Percentiles rank a stretch among this genome's conserved stretches.
These are phyloP conservation scores for Citrus unshiu DNA, from an alignment of 345 rosid genomes.

Conservation along the genomic window DNA sequence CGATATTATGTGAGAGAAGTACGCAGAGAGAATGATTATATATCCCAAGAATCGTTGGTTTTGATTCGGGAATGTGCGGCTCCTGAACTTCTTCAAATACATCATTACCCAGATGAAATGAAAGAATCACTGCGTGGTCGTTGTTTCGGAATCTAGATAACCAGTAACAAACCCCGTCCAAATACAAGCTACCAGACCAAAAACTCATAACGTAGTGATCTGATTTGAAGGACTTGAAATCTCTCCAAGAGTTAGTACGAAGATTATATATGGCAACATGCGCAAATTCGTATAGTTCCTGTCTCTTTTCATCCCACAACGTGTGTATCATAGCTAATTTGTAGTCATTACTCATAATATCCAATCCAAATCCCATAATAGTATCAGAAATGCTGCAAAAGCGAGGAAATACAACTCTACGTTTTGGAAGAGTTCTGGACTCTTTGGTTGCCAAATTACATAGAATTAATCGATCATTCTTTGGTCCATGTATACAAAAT, in stretches of 20 bases:
- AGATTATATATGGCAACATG: too few species aligned
- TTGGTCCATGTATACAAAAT: too few species aligned
- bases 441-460: background rate
- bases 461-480: background rate
- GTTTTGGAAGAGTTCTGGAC: background rate
- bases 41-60: background rate
- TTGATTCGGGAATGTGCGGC: background rate
- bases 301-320: too few species aligned
- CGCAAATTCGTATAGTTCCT: too few species aligned
- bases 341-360: too few species aligned
- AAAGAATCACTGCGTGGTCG: too few species aligned
- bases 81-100: background rate
- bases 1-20: too few species aligned
- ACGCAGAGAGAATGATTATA: background rate
- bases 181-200: background rate
- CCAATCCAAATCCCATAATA: too few species aligned
- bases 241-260: too few species aligned
- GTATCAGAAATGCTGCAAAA: too few species aligned
- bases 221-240: background rate
- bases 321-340: too few species aligned
- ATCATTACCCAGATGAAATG: background rate
- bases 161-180: background rate
- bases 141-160: background rate
- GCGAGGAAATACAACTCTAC: too few species aligned
- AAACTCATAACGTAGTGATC: background rate